Conservation (phyloP, 2,329 filamentous ascomycete genomes). For the Volutella citrinella region DNA sequence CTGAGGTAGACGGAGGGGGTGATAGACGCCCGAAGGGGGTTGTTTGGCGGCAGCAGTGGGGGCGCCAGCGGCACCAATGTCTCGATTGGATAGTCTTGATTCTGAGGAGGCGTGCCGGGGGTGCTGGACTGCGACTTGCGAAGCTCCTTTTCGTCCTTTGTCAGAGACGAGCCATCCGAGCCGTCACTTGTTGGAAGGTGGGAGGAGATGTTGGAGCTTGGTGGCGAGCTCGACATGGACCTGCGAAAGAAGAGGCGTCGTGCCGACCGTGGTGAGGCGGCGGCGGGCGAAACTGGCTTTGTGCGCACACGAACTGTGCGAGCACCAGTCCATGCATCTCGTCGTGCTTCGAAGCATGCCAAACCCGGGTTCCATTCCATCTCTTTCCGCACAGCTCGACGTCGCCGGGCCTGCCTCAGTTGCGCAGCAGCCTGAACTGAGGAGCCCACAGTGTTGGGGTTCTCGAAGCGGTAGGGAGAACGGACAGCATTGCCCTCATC, state of each 20-base stretch:
- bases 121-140: constrained; percentile 32
- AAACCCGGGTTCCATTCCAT: constrained; percentile 78
- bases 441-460: constrained; percentile 43
- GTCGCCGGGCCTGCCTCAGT: constrained; percentile 53
- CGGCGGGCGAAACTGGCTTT: constrained; percentile 39
- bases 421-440: constrained; percentile 39
- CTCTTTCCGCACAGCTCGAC: constrained; percentile 60
- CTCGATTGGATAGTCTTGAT: constrained; percentile 48
- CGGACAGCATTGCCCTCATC: constrained; percentile 38
- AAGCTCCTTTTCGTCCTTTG: constrained; percentile 32
- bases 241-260: constrained; percentile 51
- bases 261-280: constrained; percentile 44
- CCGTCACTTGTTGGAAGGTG: constrained; percentile 26
- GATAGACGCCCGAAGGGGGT: constrained; percentile 76
- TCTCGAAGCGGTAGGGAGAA: constrained; percentile 52
- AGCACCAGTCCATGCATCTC: constrained; percentile 85
- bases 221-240: constrained; percentile 40
- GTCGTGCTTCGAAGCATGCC: constrained; percentile 71
- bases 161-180: constrained; percentile 40
- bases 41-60: constrained; percentile 69
- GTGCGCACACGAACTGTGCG: constrained; percentile 53
- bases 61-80: constrained; percentile 69
- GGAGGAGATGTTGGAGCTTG: constrained; percentile 22
- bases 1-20: constrained; percentile 70
- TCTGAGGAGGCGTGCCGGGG: constrained; percentile 24